Percentiles rank a stretch among this genome's conserved stretches.
Evolutionary conservation across 1,139 yeast genomes (phyloP).

Genomic region (Scheffersomyces segobiensis): DNA sequence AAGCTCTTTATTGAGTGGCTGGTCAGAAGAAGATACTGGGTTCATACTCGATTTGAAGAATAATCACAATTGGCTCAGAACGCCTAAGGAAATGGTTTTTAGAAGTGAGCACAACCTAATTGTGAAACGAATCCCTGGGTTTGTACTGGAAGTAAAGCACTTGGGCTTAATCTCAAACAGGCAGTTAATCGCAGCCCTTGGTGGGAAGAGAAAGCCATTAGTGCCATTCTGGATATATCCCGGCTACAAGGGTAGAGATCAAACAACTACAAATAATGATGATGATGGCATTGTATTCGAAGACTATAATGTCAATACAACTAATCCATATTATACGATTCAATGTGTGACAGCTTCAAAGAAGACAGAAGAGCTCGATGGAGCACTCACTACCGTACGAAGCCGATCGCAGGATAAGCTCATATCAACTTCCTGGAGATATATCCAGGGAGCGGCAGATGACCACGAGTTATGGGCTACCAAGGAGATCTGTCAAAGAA

Average conservation of each 20-base stretch:
- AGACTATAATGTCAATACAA: neutral
- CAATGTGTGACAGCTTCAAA: constrained; percentile 67
- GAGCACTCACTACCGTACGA: neutral
- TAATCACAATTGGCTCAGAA: constrained; percentile 31
- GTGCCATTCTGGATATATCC: constrained; percentile 77
- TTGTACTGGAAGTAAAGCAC: constrained; percentile 46
- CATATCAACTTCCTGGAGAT: constrained; percentile 30
- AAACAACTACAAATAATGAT: constrained; percentile 11
- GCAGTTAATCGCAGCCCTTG: constrained; percentile 26
- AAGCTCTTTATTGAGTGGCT: constrained; percentile 17
- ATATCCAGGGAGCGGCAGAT: constrained; percentile 92
- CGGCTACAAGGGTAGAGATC: constrained; percentile 30
- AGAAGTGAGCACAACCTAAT: constrained; percentile 60
- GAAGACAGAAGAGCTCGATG: constrained; percentile 37
- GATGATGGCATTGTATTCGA: neutral
- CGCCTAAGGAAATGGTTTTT: constrained; percentile 60
- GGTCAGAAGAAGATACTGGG: constrained; percentile 10
- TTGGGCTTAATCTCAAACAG: constrained; percentile 37
- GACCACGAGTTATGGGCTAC: constrained; percentile 89
- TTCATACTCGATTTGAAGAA: constrained; percentile 10
- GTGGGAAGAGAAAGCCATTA: constrained; percentile 43
- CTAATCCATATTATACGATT: constrained; percentile 17
- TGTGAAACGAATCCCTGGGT: constrained; percentile 43
- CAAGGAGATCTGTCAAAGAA: constrained; percentile 31
- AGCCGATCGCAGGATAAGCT: neutral